These are phyloP conservation scores for Phyllosticta citribraziliensis DNA, from an alignment of 2,329 filamentous ascomycete genomes.

Conservation along the genomic window DNA sequence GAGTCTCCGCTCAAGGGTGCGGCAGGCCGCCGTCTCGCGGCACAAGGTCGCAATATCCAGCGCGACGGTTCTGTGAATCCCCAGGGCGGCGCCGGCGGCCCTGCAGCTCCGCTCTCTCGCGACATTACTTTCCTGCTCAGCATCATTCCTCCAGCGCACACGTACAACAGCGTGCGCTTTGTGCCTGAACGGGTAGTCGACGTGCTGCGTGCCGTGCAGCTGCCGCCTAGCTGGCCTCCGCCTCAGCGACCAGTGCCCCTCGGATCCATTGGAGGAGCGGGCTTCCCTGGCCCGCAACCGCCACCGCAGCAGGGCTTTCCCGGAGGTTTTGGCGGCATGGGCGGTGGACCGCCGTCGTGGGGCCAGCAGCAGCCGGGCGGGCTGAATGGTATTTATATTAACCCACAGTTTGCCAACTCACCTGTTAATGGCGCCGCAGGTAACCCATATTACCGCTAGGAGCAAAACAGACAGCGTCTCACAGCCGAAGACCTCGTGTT, in stretches of 20 bases:
- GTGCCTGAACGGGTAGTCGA: slow-evolving; percentile 62
- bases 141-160: slow-evolving; percentile 62
- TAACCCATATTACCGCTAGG: background rate
- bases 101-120: slow-evolving; percentile 58
- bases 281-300: background rate
- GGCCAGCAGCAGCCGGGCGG: background rate
- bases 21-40: slow-evolving; percentile 73
- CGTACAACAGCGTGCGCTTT: slow-evolving; percentile 63
- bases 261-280: background rate
- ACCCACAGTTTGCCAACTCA: background rate
- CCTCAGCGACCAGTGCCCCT: slow-evolving; percentile 1
- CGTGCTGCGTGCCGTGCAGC: slow-evolving; percentile 49
- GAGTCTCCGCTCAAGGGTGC: slow-evolving; percentile 89
- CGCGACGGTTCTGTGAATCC: slow-evolving; percentile 9
- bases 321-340: background rate
- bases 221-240: slow-evolving; percentile 42
- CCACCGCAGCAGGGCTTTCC: background rate
- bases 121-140: slow-evolving; percentile 47
- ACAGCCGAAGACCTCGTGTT: background rate
- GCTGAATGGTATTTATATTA: background rate
- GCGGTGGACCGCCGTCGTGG: background rate
- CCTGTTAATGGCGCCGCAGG: background rate
- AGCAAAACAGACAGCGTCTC: background rate
- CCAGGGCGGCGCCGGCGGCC: slow-evolving; percentile 15
- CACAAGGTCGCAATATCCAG: slow-evolving; percentile 40